Evolutionary conservation across 2,329 filamentous ascomycete genomes (phyloP).

Genomic region (Hysterium pulicare): DNA sequence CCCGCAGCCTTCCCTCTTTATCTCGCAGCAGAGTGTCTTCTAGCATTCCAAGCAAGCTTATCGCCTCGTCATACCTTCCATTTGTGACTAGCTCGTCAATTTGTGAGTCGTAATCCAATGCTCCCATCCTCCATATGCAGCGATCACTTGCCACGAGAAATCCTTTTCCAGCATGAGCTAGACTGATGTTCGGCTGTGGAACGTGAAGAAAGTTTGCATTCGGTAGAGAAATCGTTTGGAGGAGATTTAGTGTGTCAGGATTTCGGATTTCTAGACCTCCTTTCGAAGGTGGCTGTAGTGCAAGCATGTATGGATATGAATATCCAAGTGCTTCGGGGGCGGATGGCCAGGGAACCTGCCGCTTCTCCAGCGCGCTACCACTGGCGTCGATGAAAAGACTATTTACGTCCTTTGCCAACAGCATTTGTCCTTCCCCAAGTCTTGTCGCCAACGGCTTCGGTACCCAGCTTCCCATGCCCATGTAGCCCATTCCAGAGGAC

Average conservation of each 20-base stretch:
- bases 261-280: constrained; percentile 88
- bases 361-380: constrained; percentile 75
- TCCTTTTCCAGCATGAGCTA: constrained; percentile 94
- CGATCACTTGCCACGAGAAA: constrained; percentile 92
- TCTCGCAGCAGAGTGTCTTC: constrained; percentile 86
- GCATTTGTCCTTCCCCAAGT: constrained; percentile 75
- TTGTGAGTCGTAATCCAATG: constrained; percentile 86
- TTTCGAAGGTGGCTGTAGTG: constrained; percentile 77
- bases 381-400: constrained; percentile 85
- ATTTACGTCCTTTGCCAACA: constrained; percentile 97
- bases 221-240: constrained; percentile 80
- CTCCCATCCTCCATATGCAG: constrained; percentile 93
- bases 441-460: constrained; percentile 85
- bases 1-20: constrained; percentile 75
- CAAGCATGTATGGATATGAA: constrained; percentile 92
- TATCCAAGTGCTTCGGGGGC: constrained; percentile 92
- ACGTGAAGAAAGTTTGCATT: constrained; percentile 85
- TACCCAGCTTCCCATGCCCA: constrained; percentile 88
- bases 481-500: constrained; percentile 89
- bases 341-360: constrained; percentile 86
- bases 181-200: constrained; percentile 83
- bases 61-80: constrained; percentile 80
- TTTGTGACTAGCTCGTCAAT: constrained; percentile 75
- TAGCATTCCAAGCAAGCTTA: constrained; percentile 83
- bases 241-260: constrained; percentile 81